Conservation (phyloP, 2,329 filamentous ascomycete species). For the Aspergillus bombycis region DNA sequence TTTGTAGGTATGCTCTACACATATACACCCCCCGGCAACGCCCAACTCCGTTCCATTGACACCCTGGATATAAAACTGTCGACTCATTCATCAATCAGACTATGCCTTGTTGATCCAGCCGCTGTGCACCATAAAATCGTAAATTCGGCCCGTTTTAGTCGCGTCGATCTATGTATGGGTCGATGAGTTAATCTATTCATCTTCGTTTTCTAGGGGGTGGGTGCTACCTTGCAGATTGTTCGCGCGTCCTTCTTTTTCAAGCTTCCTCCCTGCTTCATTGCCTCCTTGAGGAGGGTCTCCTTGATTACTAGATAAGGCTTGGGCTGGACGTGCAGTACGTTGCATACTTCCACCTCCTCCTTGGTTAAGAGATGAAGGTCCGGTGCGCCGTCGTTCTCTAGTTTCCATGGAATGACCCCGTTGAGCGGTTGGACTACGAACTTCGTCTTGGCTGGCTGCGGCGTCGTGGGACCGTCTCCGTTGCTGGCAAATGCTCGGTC, state of each 20-base stretch:
- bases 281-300: conserved; percentile 86
- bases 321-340: conserved; percentile 79
- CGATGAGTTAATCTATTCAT: background rate
- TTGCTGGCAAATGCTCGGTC: conserved; percentile 57
- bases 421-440: conserved; percentile 55
- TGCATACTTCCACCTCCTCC: conserved; percentile 85
- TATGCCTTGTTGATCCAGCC: conserved; percentile 90
- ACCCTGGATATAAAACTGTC: conserved; percentile 6
- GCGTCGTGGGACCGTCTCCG: conserved; percentile 44
- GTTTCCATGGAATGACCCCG: conserved; percentile 57
- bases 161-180: conserved; percentile 66
- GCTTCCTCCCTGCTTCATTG: conserved; percentile 81
- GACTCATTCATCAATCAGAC: conserved; percentile 5
- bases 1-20: background rate
- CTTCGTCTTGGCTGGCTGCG: conserved; percentile 50
- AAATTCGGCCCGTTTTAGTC: conserved; percentile 82
- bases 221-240: conserved; percentile 69
- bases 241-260: conserved; percentile 94
- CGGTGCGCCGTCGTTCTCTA: conserved; percentile 72
- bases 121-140: conserved; percentile 91
- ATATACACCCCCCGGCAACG: conserved; percentile 10
- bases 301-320: conserved; percentile 97
- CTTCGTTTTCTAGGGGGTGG: background rate
- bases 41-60: conserved; percentile 16
- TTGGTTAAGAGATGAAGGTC: conserved; percentile 84